Conservation (phyloP, 352 stramenopile species). For the Phytophthora hibernalis region DNA sequence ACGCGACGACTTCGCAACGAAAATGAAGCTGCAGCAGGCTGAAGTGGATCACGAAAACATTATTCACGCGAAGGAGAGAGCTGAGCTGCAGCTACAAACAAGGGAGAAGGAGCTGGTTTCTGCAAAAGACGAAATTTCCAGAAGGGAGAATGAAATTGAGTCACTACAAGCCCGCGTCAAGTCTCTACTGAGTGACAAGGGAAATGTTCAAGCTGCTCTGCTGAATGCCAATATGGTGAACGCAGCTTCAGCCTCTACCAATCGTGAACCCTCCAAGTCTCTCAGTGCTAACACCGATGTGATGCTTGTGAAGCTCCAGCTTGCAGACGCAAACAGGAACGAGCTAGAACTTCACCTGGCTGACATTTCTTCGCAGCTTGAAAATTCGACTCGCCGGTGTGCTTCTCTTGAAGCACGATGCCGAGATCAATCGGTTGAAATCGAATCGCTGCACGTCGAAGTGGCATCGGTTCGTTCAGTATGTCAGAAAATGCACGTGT, state of each 20-base stretch:
- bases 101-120: conserved; percentile 40
- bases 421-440: conserved; percentile 58
- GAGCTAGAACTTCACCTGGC: conserved; percentile 65
- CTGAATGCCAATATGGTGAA: conserved; percentile 39
- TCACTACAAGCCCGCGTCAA: conserved; percentile 45
- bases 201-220: conserved; percentile 44
- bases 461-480: conserved; percentile 56
- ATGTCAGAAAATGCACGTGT: conserved; percentile 58
- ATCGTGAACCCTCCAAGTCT: conserved; percentile 15
- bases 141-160: conserved; percentile 32
- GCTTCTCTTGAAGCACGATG: conserved; percentile 50
- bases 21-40: conserved; percentile 50
- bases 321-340: conserved; percentile 58
- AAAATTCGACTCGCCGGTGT: conserved; percentile 49
- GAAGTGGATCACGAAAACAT: conserved; percentile 37
- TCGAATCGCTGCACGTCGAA: conserved; percentile 63
- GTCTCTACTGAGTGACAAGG: conserved; percentile 42
- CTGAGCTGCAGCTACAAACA: conserved; percentile 37
- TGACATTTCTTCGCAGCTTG: conserved; percentile 56
- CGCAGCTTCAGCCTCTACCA: conserved; percentile 18
- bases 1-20: conserved; percentile 37
- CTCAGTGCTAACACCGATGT: conserved; percentile 41
- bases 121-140: conserved; percentile 35
- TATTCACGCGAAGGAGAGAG: conserved; percentile 34
- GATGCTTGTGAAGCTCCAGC: conserved; percentile 73